These are phyloP conservation scores for Alternaria ethzedia DNA, from an alignment of 2,329 filamentous ascomycete species.

Conservation along the genomic window DNA sequence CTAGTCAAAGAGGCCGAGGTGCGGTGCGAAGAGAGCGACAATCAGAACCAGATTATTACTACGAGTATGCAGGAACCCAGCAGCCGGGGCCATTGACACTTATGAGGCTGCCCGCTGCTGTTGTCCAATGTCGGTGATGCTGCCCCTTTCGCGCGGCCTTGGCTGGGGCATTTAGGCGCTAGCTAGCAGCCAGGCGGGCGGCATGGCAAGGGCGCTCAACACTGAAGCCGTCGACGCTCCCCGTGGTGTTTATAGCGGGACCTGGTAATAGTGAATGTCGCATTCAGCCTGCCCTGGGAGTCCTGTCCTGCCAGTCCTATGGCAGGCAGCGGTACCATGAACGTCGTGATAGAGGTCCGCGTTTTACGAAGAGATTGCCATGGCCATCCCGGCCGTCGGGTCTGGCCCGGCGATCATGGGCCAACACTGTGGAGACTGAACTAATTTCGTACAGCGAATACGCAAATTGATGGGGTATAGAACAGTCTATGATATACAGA, in stretches of 20 bases:
- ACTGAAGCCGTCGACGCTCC: not conserved
- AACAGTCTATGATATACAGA: slow-evolving; percentile 1
- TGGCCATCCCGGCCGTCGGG: slow-evolving; percentile 6
- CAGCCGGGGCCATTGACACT: slow-evolving; percentile 17
- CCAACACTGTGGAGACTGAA: slow-evolving; percentile 4
- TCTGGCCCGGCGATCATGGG: slow-evolving; percentile 12
- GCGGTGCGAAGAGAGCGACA: slow-evolving; percentile 14
- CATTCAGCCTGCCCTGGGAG: not conserved
- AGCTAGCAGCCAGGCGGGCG: slow-evolving; percentile 13
- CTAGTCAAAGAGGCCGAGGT: slow-evolving; percentile 30
- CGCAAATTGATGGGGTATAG: slow-evolving; percentile 11
- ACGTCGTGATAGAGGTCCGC: not conserved
- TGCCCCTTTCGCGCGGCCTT: slow-evolving; percentile 32
- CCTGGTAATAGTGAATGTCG: not conserved
- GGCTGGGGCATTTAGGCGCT: slow-evolving; percentile 30
- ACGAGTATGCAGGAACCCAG: not conserved
- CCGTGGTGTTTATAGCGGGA: not conserved
- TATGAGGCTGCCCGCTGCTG: slow-evolving; percentile 16
- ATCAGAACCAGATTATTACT: not conserved
- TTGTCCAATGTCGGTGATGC: slow-evolving; percentile 34
- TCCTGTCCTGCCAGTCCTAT: not conserved
- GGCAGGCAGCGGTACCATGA: not conserved
- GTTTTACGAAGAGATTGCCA: slow-evolving; percentile 4
- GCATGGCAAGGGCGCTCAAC: slow-evolving; percentile 5
- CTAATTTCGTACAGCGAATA: slow-evolving; percentile 4